Percentiles rank a stretch among this genome's conserved stretches.
phyloP scores from a whole-genome alignment of 331 rosid species.

The Malus hybrid region DNA sequence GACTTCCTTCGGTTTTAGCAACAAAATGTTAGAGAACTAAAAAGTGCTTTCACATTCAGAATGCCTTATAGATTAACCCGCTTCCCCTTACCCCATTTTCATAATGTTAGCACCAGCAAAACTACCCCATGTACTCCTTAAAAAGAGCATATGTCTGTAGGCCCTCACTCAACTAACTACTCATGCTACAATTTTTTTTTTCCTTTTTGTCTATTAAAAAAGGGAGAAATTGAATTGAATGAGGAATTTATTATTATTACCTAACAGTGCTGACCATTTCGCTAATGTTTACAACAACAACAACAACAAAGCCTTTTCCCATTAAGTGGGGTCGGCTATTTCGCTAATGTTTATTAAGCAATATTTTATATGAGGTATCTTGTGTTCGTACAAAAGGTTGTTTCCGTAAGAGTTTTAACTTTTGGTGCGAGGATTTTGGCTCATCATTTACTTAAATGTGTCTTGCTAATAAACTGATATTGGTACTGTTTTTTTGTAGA shows the following conservation, averaged over 20 bases:
- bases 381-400: not conserved
- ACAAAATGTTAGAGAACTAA: not conserved
- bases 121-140: not conserved
- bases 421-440: not conserved
- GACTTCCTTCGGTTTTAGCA: not conserved
- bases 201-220: no score
- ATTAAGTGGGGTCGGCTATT: not conserved
- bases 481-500: conserved; percentile 44
- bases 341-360: not conserved
- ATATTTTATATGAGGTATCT: not conserved
- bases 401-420: not conserved
- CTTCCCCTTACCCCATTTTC: not conserved
- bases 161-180: not conserved
- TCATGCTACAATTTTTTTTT: no score
- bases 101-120: not conserved
- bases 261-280: not conserved
- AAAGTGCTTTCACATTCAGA: not conserved
- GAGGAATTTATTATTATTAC: not conserved
- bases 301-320: no score
- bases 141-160: not conserved
- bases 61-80: not conserved
- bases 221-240: not conserved
- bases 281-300: not conserved
- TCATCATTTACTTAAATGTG: conserved; percentile 1
- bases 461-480: conserved; percentile 24